Percentiles rank a stretch among this genome's conserved stretches.
Conservation (phyloP, 768 basidiomycete genomes). For the Amanita inopinata region DNA sequence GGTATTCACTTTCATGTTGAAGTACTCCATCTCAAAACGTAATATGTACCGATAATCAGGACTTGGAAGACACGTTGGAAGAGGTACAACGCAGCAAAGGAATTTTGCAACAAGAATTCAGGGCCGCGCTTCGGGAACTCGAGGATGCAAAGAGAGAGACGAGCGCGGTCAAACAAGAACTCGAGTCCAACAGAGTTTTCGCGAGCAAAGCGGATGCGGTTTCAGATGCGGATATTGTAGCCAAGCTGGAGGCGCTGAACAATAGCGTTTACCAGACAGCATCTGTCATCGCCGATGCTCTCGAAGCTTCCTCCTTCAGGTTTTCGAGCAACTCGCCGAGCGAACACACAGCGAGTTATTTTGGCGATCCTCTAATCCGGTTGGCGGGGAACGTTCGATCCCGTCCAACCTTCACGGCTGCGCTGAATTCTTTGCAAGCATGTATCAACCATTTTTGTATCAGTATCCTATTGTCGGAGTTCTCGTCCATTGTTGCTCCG, state of each 20-base stretch:
- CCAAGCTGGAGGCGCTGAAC: conserved; percentile 35
- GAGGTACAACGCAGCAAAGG: background rate
- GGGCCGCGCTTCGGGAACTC: too few species aligned
- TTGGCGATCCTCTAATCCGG: conserved; percentile 7
- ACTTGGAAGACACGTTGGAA: too few species aligned
- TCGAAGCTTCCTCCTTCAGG: conserved; percentile 10
- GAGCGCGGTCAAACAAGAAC: conserved; percentile 29
- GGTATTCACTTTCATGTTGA: too few species aligned
- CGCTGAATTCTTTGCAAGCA: background rate
- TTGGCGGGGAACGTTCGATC: background rate
- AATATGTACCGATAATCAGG: too few species aligned
- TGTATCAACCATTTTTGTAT: background rate
- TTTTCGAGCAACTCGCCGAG: background rate
- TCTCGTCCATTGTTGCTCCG: background rate
- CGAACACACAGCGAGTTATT: background rate
- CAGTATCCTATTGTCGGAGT: background rate
- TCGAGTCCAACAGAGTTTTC: conserved; percentile 35
- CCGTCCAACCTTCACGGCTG: background rate
- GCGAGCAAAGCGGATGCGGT: conserved; percentile 31
- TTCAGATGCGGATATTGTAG: conserved; percentile 34
- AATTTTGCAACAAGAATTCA: too few species aligned
- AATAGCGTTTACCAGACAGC: conserved; percentile 39
- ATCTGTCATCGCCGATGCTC: conserved; percentile 34
- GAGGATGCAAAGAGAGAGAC: conserved; percentile 15
- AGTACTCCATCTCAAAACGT: too few species aligned